Conservation (phyloP, 164 flowering plant species). For the Stephania cephalantha region DNA sequence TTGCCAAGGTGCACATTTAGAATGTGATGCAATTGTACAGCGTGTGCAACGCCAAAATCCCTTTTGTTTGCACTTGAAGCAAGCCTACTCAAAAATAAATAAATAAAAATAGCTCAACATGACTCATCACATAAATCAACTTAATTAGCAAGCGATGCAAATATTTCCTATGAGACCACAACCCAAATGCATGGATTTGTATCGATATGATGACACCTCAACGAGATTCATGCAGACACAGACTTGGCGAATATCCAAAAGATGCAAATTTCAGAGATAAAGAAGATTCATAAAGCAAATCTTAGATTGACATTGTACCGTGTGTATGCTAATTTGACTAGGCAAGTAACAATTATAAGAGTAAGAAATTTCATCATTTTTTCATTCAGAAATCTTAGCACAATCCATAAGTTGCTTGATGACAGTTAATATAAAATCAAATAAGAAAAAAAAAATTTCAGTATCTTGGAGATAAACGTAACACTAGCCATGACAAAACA, state of each 20-base stretch:
- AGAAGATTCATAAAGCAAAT: no score
- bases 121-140: background rate
- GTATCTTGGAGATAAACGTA: no score
- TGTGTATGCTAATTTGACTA: no score
- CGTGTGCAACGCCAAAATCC: conserved; percentile 60
- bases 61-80: conserved; percentile 65
- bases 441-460: no score
- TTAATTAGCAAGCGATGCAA: background rate
- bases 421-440: no score
- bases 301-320: no score
- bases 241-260: background rate
- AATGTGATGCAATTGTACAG: conserved; percentile 69
- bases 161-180: background rate
- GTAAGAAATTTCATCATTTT: no score
- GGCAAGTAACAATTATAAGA: no score
- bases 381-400: no score
- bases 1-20: conserved; percentile 79
- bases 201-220: background rate
- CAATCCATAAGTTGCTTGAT: no score
- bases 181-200: background rate
- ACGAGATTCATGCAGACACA: background rate
- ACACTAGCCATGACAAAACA: no score
- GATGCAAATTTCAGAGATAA: no score
- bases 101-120: background rate
- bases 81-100: conserved; percentile 37